Percentiles rank a stretch among this genome's conserved stretches.
Evolutionary conservation across 2,329 filamentous ascomycete species (phyloP).

Genomic region (Sclerotiophoma versabilis): DNA sequence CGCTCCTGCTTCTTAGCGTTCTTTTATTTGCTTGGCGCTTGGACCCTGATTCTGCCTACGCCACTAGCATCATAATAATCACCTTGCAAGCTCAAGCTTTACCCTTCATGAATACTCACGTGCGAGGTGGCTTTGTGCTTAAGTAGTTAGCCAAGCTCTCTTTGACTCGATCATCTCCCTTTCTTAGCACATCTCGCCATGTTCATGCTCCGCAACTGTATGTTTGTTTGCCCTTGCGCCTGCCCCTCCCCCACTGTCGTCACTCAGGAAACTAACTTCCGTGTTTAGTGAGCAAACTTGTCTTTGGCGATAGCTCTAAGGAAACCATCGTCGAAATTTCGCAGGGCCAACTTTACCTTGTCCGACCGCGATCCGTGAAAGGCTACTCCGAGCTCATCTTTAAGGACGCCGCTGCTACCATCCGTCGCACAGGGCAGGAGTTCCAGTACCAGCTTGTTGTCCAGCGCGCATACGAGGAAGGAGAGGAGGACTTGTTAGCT

Average conservation of each 20-base stretch:
- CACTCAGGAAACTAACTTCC: constrained; percentile 29
- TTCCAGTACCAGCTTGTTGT: constrained; percentile 98
- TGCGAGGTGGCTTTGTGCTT: constrained; percentile 17
- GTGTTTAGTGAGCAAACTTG: constrained; percentile 80
- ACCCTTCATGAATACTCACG: constrained; percentile 12
- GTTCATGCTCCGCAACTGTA: constrained; percentile 53
- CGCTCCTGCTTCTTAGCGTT: constrained; percentile 6
- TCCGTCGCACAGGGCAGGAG: constrained; percentile 91
- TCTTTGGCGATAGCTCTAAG: constrained; percentile 88
- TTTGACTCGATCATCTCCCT: constrained; percentile 28
- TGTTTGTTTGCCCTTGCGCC: constrained; percentile 31
- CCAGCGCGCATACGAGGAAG: constrained; percentile 96
- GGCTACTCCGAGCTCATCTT: constrained; percentile 99
- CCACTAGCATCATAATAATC: constrained; percentile 19
- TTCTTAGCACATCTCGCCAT: constrained; percentile 36
- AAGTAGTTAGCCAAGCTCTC: constrained; percentile 20
- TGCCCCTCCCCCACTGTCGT: constrained; percentile 38
- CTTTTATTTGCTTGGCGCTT: constrained; percentile 9
- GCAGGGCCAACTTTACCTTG: constrained; percentile 96
- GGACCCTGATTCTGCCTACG: constrained; percentile 12
- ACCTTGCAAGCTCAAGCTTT: constrained; percentile 4
- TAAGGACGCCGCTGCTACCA: constrained; percentile 91
- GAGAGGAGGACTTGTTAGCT: constrained; percentile 87
- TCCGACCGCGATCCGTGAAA: constrained; percentile 92
- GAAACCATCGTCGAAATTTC: constrained; percentile 93